Percentiles rank a stretch among this genome's conserved stretches.
Conservation (phyloP, 345 rosid species). For the Alliaria petiolata region DNA sequence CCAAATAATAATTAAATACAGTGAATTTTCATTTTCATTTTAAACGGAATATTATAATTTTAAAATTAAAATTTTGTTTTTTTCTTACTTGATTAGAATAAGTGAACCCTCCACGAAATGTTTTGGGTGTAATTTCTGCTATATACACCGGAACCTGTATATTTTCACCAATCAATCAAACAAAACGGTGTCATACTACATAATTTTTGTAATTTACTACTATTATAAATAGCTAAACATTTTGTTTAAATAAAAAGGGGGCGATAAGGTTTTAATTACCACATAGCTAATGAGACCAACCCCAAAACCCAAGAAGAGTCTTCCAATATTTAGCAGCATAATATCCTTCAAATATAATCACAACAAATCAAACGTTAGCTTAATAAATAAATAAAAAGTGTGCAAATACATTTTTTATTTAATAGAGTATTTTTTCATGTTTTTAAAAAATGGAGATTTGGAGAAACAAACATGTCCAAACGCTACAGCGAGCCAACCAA, state of each 20-base stretch:
- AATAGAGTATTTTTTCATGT: no score
- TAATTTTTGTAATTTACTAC: background rate
- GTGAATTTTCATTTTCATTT: no score
- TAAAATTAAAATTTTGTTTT: background rate
- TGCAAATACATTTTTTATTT: background rate
- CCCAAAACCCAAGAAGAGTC: slow-evolving; percentile 33
- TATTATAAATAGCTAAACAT: background rate
- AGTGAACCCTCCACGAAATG: slow-evolving; percentile 36
- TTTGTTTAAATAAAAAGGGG: background rate
- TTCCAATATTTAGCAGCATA: slow-evolving; percentile 21
- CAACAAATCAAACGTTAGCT: background rate
- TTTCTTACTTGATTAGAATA: slow-evolving; percentile 28
- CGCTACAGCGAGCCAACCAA: slow-evolving; percentile 42
- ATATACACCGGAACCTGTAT: slow-evolving; percentile 42
- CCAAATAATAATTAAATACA: background rate
- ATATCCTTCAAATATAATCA: slow-evolving; percentile 15
- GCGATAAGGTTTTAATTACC: slow-evolving; percentile 10
- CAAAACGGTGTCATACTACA: background rate
- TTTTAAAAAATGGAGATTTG: background rate
- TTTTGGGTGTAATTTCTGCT: slow-evolving; percentile 45
- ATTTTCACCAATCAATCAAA: background rate
- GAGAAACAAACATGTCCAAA: slow-evolving; percentile 37
- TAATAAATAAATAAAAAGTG: no score
- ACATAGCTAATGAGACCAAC: slow-evolving; percentile 38
- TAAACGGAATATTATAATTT: background rate